A percentile compares a stretch with the other conserved stretches of the same genome.
Conservation (phyloP, 768 basidiomycete genomes). For the Multifurca ochricompacta region DNA sequence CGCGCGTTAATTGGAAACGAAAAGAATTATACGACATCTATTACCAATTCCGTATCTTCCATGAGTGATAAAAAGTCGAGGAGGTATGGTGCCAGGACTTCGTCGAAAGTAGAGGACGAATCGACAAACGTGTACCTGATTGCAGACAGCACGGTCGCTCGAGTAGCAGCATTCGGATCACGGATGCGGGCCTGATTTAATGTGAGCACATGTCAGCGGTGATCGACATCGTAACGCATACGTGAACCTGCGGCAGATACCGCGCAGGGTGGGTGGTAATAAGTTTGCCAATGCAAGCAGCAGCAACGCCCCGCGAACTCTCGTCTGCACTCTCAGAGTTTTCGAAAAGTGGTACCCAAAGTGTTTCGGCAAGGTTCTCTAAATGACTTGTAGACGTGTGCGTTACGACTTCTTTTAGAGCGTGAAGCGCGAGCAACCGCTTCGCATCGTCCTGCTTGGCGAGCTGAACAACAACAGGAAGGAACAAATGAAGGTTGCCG, state of each 20-base stretch:
- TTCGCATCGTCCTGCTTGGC: constrained; percentile 69
- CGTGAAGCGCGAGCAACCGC: constrained; percentile 80
- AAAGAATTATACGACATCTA: constrained; percentile 22
- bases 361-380: constrained; percentile 76
- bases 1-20: neutral
- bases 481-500: constrained; percentile 81
- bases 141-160: constrained; percentile 87
- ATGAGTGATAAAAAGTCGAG: constrained; percentile 89
- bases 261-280: constrained; percentile 85
- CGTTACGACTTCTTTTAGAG: constrained; percentile 92
- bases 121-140: constrained; percentile 90
- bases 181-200: constrained; percentile 49
- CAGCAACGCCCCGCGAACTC: constrained; percentile 87
- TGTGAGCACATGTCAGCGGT: constrained; percentile 4
- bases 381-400: constrained; percentile 82
- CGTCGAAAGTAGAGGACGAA: constrained; percentile 78
- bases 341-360: constrained; percentile 91
- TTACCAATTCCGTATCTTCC: constrained; percentile 79
- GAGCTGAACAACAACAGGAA: constrained; percentile 77
- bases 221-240: constrained; percentile 29
- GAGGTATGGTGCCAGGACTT: constrained; percentile 78
- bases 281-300: constrained; percentile 93
- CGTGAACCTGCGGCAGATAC: constrained; percentile 90
- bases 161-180: constrained; percentile 60
- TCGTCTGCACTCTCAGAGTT: constrained; percentile 88